Conservation (phyloP, 2,329 filamentous ascomycete genomes). For the Cladosporium sp. region DNA sequence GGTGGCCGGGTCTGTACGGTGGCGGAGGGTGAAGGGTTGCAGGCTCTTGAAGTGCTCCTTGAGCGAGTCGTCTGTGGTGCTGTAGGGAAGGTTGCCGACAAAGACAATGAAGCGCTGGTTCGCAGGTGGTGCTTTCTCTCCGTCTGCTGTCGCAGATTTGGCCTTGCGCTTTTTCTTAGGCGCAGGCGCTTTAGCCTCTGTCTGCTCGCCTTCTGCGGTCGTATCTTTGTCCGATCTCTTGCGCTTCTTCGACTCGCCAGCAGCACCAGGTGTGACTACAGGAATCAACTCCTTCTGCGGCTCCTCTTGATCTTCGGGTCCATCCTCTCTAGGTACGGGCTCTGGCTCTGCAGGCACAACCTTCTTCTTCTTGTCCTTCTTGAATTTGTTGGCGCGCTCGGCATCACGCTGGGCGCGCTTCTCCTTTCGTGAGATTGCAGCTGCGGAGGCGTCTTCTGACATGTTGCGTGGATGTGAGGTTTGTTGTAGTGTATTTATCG, state of each 20-base stretch:
- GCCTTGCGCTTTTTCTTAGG: slow-evolving; percentile 22
- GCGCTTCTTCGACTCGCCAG: slow-evolving; percentile 30
- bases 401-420: slow-evolving; percentile 41
- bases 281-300: slow-evolving; percentile 25
- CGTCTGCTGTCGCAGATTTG: slow-evolving; percentile 20
- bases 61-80: slow-evolving; percentile 70
- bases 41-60: slow-evolving; percentile 76
- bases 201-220: slow-evolving; percentile 1
- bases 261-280: slow-evolving; percentile 20
- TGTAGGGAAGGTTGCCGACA: slow-evolving; percentile 87
- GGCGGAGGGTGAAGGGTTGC: slow-evolving; percentile 68
- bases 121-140: slow-evolving; percentile 20
- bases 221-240: slow-evolving; percentile 28
- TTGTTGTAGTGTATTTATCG: neutral
- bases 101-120: slow-evolving; percentile 71
- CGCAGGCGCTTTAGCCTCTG: slow-evolving; percentile 9
- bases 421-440: slow-evolving; percentile 35
- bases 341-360: slow-evolving; percentile 27
- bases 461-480: slow-evolving; percentile 18
- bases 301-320: slow-evolving; percentile 29
- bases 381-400: slow-evolving; percentile 38
- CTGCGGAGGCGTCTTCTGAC: slow-evolving; percentile 32
- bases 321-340: slow-evolving; percentile 28
- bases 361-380: slow-evolving; percentile 36
- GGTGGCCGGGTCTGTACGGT: slow-evolving; percentile 68